Evolutionary conservation across 2,329 filamentous ascomycete species (phyloP).

Genomic region (Camptophora hylomeconis): DNA sequence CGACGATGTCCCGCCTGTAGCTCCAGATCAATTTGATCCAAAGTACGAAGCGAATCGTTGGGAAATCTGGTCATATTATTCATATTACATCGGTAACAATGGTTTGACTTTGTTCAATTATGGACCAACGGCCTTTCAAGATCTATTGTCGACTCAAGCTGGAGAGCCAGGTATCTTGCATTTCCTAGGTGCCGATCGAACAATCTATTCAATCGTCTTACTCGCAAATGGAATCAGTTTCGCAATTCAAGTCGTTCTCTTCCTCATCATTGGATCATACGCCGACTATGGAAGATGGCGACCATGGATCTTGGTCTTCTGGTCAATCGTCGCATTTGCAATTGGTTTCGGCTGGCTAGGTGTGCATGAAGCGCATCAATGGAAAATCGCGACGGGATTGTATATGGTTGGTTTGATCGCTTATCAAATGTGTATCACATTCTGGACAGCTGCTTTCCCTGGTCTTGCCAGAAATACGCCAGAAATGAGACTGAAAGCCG

Average conservation of each 20-base stretch:
- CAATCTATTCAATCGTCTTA: conserved; percentile 54
- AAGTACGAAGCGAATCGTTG: conserved; percentile 37
- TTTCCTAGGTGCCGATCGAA: conserved; percentile 44
- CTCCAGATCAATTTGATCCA: conserved; percentile 43
- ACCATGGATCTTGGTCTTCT: conserved; percentile 48
- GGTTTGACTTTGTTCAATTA: conserved; percentile 52
- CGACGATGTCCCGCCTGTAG: conserved; percentile 30
- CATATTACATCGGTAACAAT: conserved; percentile 56
- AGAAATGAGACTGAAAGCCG: conserved; percentile 37
- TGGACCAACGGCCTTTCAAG: conserved; percentile 51
- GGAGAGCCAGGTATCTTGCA: conserved; percentile 37
- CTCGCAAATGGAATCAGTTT: conserved; percentile 56
- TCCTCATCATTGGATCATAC: conserved; percentile 33
- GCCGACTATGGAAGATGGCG: conserved; percentile 53
- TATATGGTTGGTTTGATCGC: conserved; percentile 55
- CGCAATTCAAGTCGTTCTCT: conserved; percentile 47
- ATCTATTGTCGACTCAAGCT: conserved; percentile 48
- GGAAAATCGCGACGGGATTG: conserved; percentile 46
- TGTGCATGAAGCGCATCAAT: conserved; percentile 46
- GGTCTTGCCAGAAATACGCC: conserved; percentile 42
- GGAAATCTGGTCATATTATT: conserved; percentile 47
- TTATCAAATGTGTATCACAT: conserved; percentile 55
- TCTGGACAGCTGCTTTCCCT: conserved; percentile 55
- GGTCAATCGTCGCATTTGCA: conserved; percentile 48
- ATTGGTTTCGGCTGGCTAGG: conserved; percentile 57